Conservation (phyloP, 2,329 filamentous ascomycete genomes). For the Penicillium occitanis region DNA sequence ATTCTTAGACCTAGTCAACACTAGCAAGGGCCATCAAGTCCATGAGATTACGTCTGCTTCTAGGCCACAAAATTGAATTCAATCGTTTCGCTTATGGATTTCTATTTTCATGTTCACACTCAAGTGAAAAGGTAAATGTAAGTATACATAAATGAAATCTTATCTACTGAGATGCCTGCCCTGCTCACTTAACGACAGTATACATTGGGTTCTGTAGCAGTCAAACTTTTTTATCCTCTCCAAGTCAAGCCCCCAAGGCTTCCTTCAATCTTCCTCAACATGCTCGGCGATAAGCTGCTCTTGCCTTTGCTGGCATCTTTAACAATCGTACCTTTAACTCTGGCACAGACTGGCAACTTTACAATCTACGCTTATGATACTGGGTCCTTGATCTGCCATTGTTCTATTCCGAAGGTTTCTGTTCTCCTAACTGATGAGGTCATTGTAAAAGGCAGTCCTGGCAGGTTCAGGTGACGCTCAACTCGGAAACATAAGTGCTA, state of each 20-base stretch:
- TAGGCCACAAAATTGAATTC: not conserved
- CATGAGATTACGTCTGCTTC: not conserved
- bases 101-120: not conserved
- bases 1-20: not conserved
- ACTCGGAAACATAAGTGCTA: constrained; percentile 1
- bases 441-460: not conserved
- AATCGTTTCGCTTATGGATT: not conserved
- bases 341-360: not conserved
- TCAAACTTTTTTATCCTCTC: not conserved
- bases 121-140: not conserved
- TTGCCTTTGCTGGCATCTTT: not conserved
- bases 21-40: not conserved
- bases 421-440: not conserved
- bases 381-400: not conserved
- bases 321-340: not conserved
- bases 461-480: constrained; percentile 2
- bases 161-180: not conserved
- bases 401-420: constrained; percentile 7
- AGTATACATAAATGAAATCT: not conserved
- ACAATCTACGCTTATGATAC: constrained; percentile 16
- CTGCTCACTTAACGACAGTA: not conserved
- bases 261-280: not conserved
- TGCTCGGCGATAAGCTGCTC: not conserved
- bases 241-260: not conserved
- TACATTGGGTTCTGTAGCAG: not conserved